These are phyloP conservation scores for Penicillium freii DNA, from an alignment of 2,329 filamentous ascomycete species.

Conservation along the genomic window DNA sequence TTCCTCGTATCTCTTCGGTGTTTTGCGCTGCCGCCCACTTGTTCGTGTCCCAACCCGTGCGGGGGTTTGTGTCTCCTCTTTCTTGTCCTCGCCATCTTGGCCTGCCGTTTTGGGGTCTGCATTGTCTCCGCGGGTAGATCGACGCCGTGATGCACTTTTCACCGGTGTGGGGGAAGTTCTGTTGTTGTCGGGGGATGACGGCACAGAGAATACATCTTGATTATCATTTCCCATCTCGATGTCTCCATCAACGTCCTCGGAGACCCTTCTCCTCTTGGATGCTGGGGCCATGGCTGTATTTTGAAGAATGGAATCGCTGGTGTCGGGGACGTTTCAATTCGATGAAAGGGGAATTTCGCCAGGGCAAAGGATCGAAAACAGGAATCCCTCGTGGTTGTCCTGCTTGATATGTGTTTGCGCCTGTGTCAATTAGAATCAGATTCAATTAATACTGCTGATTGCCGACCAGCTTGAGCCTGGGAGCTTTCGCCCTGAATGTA, in stretches of 20 bases:
- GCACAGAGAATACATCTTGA: slow-evolving; percentile 15
- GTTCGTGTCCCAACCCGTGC: slow-evolving; percentile 30
- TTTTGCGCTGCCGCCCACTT: slow-evolving; percentile 37
- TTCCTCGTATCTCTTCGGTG: slow-evolving; percentile 34
- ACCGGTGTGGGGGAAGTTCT: slow-evolving; percentile 15
- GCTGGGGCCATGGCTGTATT: slow-evolving; percentile 33
- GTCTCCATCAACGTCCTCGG: slow-evolving; percentile 35
- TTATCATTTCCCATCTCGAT: slow-evolving; percentile 27
- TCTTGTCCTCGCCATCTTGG: slow-evolving; percentile 8
- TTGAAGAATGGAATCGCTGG: not conserved
- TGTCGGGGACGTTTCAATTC: not conserved
- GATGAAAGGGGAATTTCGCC: not conserved
- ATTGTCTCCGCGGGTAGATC: slow-evolving; percentile 18
- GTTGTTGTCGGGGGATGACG: slow-evolving; percentile 16
- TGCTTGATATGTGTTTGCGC: not conserved
- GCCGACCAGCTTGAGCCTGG: slow-evolving; percentile 3
- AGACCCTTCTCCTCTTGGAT: slow-evolving; percentile 39
- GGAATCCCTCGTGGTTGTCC: not conserved
- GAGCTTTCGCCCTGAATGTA: not conserved
- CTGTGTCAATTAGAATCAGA: not conserved
- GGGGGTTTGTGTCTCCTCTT: slow-evolving; percentile 21
- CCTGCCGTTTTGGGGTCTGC: slow-evolving; percentile 6
- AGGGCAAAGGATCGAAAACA: not conserved
- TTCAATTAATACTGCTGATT: slow-evolving; percentile 3
- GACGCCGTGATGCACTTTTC: slow-evolving; percentile 27